These are phyloP conservation scores for Lumnitzera racemosa DNA, from an alignment of 345 rosid genomes.

Conservation along the genomic window DNA sequence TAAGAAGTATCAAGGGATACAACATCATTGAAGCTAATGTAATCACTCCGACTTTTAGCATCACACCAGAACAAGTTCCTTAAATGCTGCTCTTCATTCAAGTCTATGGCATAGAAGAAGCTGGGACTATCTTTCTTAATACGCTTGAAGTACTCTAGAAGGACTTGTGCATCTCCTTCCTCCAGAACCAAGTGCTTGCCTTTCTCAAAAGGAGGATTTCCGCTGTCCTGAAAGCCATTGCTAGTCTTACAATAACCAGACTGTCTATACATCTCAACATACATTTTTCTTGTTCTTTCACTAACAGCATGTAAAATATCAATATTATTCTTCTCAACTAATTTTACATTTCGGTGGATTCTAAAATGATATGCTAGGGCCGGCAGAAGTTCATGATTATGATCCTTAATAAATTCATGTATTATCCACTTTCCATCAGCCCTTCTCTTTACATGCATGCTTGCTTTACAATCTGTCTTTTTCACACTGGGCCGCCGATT, in stretches of 20 bases:
- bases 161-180: slow-evolving; percentile 35
- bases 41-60: slow-evolving; percentile 48
- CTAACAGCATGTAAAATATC: slow-evolving; percentile 39
- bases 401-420: slow-evolving; percentile 44
- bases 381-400: slow-evolving; percentile 46
- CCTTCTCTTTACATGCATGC: slow-evolving; percentile 53
- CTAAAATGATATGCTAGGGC: slow-evolving; percentile 26
- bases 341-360: slow-evolving; percentile 18
- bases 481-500: slow-evolving; percentile 28
- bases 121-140: slow-evolving; percentile 44
- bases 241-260: slow-evolving; percentile 26
- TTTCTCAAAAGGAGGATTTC: slow-evolving; percentile 22
- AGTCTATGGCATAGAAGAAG: slow-evolving; percentile 54
- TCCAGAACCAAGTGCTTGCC: slow-evolving; percentile 29
- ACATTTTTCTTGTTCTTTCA: slow-evolving; percentile 45
- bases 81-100: slow-evolving; percentile 44
- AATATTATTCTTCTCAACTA: slow-evolving; percentile 24
- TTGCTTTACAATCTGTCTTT: slow-evolving; percentile 53
- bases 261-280: slow-evolving; percentile 39
- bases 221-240: slow-evolving; percentile 18
- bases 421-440: slow-evolving; percentile 47
- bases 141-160: slow-evolving; percentile 38
- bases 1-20: slow-evolving; percentile 43
- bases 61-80: slow-evolving; percentile 54
- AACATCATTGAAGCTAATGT: slow-evolving; percentile 39